Base-by-base conservation (phyloP, 768 basidiomycete genomes). In the Rhizopogon salebrosus region DNA sequence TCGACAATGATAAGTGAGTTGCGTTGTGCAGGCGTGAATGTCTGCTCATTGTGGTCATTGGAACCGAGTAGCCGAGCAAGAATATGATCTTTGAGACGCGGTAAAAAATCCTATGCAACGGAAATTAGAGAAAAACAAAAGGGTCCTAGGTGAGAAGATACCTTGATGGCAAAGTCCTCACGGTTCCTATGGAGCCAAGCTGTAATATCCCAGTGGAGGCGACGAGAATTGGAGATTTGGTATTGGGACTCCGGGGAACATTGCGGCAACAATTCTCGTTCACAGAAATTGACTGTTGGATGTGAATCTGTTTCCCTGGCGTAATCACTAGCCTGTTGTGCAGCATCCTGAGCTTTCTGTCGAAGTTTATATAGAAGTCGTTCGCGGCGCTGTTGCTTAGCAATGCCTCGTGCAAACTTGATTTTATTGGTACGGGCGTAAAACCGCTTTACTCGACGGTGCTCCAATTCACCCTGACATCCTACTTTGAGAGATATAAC, bases 351-450 rank as follows among this genome's bases (percentile, higher is more conserved):
- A 66, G 41, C 53, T 51, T 48, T 59, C 50, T 39, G 54, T 65
- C 20, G 35, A 49, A 11, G 54, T 26, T 20, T 24, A 23, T 54
- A 31, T 0, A 57, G 40, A 23, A 45, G 16, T 51, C 58, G 11
- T 51, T 61, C 49, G 31, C 62, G 53, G 9, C 51, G 39, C 34
- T 62, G 53, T 10, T 57, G 60, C 4, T 54, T 41, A 1, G 64
- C 63, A 37, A 76, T 71, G 8, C 42, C 74, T 65, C 1, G 40
- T 6, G 0, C 27, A 29, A 20, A 57, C 49, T 20, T 65, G 14
- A 13, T 14, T 51, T 74, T 75, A 54, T 71, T 73, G 0, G 72
- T 72, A 1, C 60, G 42, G 0, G 48, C 57, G 49, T 75, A 78
- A 29, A 70, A 54, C 0, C 57, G 60, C 57, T 78, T 78, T 18